Base-by-base conservation (phyloP, 2,329 filamentous ascomycete species). In the Westerdykella ornata region DNA sequence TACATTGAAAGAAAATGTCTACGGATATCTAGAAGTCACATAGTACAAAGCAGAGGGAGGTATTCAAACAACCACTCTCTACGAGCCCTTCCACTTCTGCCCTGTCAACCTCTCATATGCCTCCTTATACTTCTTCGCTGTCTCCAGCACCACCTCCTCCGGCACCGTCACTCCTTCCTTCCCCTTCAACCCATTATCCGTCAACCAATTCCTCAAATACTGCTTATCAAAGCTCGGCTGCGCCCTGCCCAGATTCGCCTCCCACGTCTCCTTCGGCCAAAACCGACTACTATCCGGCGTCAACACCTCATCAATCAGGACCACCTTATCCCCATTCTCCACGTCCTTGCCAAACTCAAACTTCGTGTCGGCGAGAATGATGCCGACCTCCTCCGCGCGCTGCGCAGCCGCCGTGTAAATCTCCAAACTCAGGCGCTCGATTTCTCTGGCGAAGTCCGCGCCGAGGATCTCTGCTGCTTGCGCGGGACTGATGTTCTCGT, bases 201-300 rank as follows among this genome's bases (percentile, higher is more conserved):
- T 83, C 56, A 96, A 66, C 85, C 88, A 96, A 68, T 96, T 82
- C 28, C 89, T 74, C 52, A 95, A 65, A 57, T 64, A 72, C 57
- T 73, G 59, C 74, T 96, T 96, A 63, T 96, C 89, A 53, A 90
- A 92, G 67, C 85, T 92, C 41, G 83, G 76, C 71, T 94, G 88
- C 42, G 84, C 76, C 47, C 74, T 74, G 2, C 89, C 88, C 14
- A 85, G 67, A 44, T 65, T 60, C 41, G 46, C 37, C 60, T 81
- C 75, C 61, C 90, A 94, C 35, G 74, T 74, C 33, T 80, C 80
- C 48, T 76, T 78, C 1, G 82, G 81, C 89, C 90, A 97, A 74
- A 95, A 95, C 13, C 89, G 78, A 38, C 84, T 90, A 51, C 65
- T 70, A 49, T 75, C 72, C 2, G 88, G 88, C 6, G 88, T 94